Evolutionary conservation across 257 asterid genomes (phyloP).

Genomic region (Mentha longifolia): DNA sequence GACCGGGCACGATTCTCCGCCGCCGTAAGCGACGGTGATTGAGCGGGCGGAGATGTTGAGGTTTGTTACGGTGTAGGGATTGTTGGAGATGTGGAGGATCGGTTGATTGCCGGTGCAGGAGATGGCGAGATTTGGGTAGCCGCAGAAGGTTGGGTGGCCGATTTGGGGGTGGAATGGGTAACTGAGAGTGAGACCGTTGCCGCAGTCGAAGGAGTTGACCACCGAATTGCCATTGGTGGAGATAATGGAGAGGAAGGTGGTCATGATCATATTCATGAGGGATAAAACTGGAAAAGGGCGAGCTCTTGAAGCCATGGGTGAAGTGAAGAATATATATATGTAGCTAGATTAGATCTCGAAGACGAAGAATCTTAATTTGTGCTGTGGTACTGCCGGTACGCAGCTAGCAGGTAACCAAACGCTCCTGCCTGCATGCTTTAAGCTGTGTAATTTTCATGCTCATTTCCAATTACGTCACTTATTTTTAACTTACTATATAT

Average conservation of each 20-base stretch:
- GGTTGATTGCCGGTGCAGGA: conserved; percentile 29
- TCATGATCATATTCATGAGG: not conserved
- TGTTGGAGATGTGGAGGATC: conserved; percentile 7
- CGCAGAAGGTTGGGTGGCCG: not conserved
- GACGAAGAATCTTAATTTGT: no score
- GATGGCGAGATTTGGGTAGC: conserved; percentile 25
- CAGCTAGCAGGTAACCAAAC: no score
- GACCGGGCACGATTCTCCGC: conserved; percentile 9
- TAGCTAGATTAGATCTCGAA: conserved; percentile 3
- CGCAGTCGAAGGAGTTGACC: conserved; percentile 27
- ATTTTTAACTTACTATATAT: no score
- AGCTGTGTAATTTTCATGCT: no score
- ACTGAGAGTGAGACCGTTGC: conserved; percentile 28
- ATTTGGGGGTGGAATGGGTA: conserved; percentile 16
- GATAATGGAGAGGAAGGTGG: conserved; percentile 17
- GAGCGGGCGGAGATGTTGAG: conserved; percentile 15
- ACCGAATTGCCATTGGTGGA: conserved; percentile 8
- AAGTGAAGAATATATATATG: not conserved
- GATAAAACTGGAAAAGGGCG: conserved; percentile 1
- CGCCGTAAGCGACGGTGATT: conserved; percentile 14
- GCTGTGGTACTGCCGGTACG: no score
- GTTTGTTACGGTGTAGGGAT: not conserved
- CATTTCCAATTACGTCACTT: no score
- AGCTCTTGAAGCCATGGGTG: conserved; percentile 1
- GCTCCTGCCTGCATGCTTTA: no score